Evolutionary conservation across 1,284 basidiomycete genomes (phyloP), one percentile per base, ranked within the genome.

Genomic region (Ceratobasidium sp.): DNA sequence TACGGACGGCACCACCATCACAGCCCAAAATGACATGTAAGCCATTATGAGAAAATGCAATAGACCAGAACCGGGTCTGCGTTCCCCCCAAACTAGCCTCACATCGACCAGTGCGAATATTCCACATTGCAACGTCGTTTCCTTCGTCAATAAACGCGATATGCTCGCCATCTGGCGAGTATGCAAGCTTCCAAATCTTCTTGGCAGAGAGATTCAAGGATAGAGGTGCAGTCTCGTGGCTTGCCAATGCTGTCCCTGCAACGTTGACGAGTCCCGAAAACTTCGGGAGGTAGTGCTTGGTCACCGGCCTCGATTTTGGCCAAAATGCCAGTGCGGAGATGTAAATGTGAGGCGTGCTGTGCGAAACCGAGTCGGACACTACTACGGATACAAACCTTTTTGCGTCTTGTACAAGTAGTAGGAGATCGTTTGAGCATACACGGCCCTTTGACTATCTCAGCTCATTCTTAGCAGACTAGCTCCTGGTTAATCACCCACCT

Each of bases 111-210:
- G 59, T 40, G 9, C 59, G 38, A 26, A 12, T 17, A 38, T 17
- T 61, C 28, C 59, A 15, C 7, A 48, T 61, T 26, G 44, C 13
- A 33, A 17, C 42, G 46, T 40, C 64, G 40, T 20, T 28, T 12
- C 64, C 59, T 17, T 33, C 33, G 17, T 12, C 9, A 33, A 33
- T 33, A 33, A 33, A 33, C 33, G 46, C 44, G 40, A 74, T 64
- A n/a, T 62, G 28, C 13, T 15, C 10, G 9, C 71, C 71, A 46
- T 74, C 71, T 12, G 71, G 71, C 9, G 71, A 74, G 46, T 66
- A 61, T 23, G 23, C 57, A 17, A 48, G 33, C 33, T 28, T 15
- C n/a, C 12, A 57, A 15, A 57, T 48, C 10, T 17, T 10, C 17
- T 48, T 48, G 12, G 33, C 17, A 48, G 46, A 48, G 17, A 17